phyloP scores from a whole-genome alignment of 2,329 filamentous ascomycete genomes.

The Colletotrichum falcatum region DNA sequence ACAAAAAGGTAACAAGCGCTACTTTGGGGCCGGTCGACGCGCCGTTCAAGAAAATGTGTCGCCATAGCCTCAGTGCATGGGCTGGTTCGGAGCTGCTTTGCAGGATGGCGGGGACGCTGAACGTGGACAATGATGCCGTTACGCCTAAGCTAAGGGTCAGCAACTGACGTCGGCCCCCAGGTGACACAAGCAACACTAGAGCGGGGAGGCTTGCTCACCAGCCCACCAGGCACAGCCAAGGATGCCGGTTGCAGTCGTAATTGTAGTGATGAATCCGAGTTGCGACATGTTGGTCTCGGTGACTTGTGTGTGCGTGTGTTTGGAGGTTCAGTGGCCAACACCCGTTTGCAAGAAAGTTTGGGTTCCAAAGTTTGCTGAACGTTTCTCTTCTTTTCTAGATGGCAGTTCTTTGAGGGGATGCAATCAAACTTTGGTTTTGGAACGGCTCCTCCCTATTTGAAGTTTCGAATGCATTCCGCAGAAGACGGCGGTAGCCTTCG shows the following conservation, averaged over 20 bases:
- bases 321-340: neutral
- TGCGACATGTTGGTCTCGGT: constrained; percentile 28
- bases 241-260: constrained; percentile 37
- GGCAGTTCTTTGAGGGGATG: neutral
- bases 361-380: neutral
- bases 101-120: constrained; percentile 49
- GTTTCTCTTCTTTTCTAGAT: neutral
- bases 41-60: constrained; percentile 53
- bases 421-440: neutral
- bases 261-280: constrained; percentile 29
- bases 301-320: neutral
- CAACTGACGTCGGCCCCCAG: neutral
- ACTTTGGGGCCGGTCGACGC: constrained; percentile 53
- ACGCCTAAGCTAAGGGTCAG: constrained; percentile 47
- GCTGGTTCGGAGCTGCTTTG: constrained; percentile 46
- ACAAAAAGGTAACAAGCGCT: constrained; percentile 48
- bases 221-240: constrained; percentile 37
- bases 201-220: constrained; percentile 18
- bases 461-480: neutral
- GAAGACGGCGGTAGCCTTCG: neutral
- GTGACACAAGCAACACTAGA: neutral
- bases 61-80: constrained; percentile 52
- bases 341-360: neutral
- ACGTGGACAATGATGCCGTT: constrained; percentile 52
- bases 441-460: neutral